Evolutionary conservation across 208 protist genomes (phyloP).

Genomic region (Jaenimonas drosophilae): DNA sequence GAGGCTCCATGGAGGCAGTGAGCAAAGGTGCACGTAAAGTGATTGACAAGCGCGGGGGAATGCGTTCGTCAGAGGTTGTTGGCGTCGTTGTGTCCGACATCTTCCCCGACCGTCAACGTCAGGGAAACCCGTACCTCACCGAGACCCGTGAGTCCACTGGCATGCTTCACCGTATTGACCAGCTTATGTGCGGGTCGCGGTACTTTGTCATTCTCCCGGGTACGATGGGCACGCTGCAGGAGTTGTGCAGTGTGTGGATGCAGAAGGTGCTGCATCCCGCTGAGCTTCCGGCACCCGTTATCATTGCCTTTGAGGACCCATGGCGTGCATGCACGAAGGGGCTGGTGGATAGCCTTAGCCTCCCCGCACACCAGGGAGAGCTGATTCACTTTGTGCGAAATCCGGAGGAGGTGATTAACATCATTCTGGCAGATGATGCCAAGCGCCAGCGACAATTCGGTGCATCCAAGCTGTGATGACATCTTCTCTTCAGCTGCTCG

Average conservation of each 20-base stretch:
- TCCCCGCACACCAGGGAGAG: conserved; percentile 16
- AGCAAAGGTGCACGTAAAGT: conserved; percentile 46
- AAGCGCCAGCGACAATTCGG: too few species aligned
- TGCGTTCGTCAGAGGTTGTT: conserved; percentile 24
- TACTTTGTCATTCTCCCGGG: conserved; percentile 58
- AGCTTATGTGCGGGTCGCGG: conserved; percentile 40
- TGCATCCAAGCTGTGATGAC: too few species aligned
- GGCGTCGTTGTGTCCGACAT: conserved; percentile 34
- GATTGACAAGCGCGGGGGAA: conserved; percentile 17
- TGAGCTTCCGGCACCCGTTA: conserved; percentile 18
- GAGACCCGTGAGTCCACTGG: conserved; percentile 18
- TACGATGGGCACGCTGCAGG: conserved; percentile 55
- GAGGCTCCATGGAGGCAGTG: conserved; percentile 65
- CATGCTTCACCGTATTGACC: conserved; percentile 51
- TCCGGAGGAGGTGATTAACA: conserved; percentile 32
- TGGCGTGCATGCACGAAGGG: conserved; percentile 44
- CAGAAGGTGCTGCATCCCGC: conserved; percentile 23
- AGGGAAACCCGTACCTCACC: conserved; percentile 59
- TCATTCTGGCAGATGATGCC: conserved; percentile 28
- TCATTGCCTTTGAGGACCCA: conserved; percentile 60
- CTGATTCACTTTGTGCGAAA: conserved; percentile 53
- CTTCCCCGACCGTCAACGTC: conserved; percentile 35
- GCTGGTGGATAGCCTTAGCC: conserved; percentile 18
- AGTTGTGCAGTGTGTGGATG: conserved; percentile 56
- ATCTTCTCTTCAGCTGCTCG: too few species aligned